A percentile compares a stretch with the other conserved stretches of the same genome.
Conservation (phyloP, 2,329 filamentous ascomycete genomes). For the Rosellinia necatrix region DNA sequence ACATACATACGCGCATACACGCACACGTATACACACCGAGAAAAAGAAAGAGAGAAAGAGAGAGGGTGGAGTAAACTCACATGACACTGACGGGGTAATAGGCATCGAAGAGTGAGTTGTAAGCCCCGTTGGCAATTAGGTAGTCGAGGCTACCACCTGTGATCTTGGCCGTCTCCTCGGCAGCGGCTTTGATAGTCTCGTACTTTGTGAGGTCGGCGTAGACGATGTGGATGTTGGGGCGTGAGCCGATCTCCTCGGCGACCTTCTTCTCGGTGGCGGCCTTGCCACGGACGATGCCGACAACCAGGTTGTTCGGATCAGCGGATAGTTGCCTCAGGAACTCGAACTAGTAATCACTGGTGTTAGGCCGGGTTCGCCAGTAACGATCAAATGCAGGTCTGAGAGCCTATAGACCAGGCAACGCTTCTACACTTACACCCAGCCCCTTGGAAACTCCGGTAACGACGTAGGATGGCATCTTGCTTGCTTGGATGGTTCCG, state of each 20-base stretch:
- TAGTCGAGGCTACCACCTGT: not conserved
- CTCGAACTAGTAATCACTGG: too few species aligned
- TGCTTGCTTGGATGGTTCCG: too few species aligned
- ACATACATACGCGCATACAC: too few species aligned
- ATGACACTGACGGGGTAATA: not conserved
- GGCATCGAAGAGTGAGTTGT: not conserved
- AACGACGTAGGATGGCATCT: not conserved
- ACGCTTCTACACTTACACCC: too few species aligned
- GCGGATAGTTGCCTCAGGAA: not conserved
- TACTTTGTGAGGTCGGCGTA: not conserved
- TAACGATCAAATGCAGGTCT: too few species aligned
- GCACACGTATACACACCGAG: too few species aligned
- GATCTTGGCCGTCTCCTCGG: not conserved
- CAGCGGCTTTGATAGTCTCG: not conserved
- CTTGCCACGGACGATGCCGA: slow-evolving; percentile 3
- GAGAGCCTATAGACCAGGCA: too few species aligned
- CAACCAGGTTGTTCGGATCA: slow-evolving; percentile 1
- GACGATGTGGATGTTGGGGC: not conserved
- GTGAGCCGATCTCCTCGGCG: not conserved
- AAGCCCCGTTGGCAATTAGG: slow-evolving; percentile 4
- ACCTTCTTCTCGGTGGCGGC: not conserved
- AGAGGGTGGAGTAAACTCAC: not conserved
- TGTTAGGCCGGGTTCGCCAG: too few species aligned
- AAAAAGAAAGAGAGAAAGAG: too few species aligned
- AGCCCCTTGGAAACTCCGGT: not conserved